Percentiles rank a stretch among this genome's conserved stretches.
Conservation (phyloP, 23 red algal genomes). For the Gracilariopsis chorda region DNA sequence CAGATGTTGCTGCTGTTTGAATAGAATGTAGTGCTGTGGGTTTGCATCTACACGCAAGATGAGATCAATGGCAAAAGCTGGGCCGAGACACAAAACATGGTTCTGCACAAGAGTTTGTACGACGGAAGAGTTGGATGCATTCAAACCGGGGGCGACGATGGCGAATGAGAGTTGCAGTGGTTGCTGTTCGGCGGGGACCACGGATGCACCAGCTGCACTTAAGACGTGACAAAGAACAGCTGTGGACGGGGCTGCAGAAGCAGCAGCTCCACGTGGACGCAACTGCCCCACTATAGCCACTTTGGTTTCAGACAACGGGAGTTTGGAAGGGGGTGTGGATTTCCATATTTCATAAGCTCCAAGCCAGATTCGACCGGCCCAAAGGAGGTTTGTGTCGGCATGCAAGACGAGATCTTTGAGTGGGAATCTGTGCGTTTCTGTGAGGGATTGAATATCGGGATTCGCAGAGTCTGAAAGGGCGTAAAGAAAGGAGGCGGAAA, state of each 20-base stretch:
- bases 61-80: slow-evolving; percentile 38
- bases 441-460: background rate
- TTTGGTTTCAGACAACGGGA: background rate
- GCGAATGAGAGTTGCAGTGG: background rate
- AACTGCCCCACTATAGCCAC: slow-evolving; percentile 21
- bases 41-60: slow-evolving; percentile 1
- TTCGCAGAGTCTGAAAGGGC: background rate
- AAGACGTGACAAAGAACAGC: slow-evolving; percentile 1
- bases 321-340: background rate
- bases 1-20: background rate
- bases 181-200: background rate
- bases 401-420: background rate
- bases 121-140: background rate
- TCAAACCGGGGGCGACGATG: slow-evolving; percentile 26
- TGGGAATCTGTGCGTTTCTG: background rate
- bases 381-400: background rate
- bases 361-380: slow-evolving; percentile 11
- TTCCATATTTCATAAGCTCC: slow-evolving; percentile 22
- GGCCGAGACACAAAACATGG: slow-evolving; percentile 6
- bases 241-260: background rate
- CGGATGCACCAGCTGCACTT: background rate
- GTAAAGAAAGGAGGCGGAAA: background rate
- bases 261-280: slow-evolving; percentile 18
- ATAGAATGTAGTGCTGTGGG: slow-evolving; percentile 33
- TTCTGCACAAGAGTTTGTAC: background rate